phyloP scores from a whole-genome alignment of 164 flowering plant species.

The Vitis vinifera region DNA sequence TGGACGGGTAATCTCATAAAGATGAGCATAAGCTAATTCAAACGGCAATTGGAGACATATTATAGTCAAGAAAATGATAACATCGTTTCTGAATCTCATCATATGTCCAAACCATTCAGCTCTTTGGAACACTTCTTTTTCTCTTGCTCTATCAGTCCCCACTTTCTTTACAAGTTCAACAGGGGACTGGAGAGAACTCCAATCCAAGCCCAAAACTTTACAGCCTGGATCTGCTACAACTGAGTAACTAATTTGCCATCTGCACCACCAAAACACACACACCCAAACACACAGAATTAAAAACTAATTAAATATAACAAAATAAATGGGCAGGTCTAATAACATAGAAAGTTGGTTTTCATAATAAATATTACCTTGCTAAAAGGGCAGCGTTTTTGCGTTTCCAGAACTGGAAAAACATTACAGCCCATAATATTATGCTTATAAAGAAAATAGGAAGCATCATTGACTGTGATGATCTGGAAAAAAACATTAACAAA shows the following conservation, averaged over 20 bases:
- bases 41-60: conserved; percentile 95
- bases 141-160: conserved; percentile 44
- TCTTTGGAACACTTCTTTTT: conserved; percentile 65
- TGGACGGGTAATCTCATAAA: conserved; percentile 61
- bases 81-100: conserved; percentile 85
- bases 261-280: conserved; percentile 19
- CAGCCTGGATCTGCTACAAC: conserved; percentile 40
- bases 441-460: conserved; percentile 77
- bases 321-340: background rate
- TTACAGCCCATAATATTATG: conserved; percentile 75
- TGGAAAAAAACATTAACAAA: conserved; percentile 22
- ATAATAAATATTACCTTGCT: conserved; percentile 52
- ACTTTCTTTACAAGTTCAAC: conserved; percentile 39
- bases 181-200: conserved; percentile 38
- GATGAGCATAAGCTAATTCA: conserved; percentile 95
- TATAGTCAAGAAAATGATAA: conserved; percentile 67
- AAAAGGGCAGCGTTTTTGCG: conserved; percentile 86
- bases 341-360: background rate
- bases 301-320: background rate
- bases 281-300: background rate
- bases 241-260: conserved; percentile 68
- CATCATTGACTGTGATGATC: conserved; percentile 63
- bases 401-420: conserved; percentile 95
- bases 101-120: conserved; percentile 79
- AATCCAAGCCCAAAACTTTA: conserved; percentile 39